phyloP scores from a whole-genome alignment of 73 alveolate species.

The Paramecium pentaurelia region DNA sequence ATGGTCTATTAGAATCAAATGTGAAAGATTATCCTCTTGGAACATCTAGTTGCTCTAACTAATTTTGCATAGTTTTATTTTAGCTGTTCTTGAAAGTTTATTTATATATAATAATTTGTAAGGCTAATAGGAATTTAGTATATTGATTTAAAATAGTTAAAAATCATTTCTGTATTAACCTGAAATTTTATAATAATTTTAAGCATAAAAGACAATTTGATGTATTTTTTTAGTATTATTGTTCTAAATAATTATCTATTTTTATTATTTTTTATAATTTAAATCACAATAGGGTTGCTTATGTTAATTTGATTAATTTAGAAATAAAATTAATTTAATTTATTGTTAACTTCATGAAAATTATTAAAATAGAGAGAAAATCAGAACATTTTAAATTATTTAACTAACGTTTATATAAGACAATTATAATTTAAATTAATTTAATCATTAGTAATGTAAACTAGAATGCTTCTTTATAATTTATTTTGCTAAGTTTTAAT shows the following conservation, averaged over 20 bases:
- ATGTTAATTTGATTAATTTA: background rate
- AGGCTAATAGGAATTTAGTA: background rate
- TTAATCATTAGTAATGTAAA: constrained; percentile 34
- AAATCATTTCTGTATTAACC: background rate
- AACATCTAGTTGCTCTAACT: background rate
- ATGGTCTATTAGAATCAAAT: background rate
- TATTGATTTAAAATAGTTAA: background rate
- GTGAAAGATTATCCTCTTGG: constrained; percentile 17
- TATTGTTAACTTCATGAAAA: background rate
- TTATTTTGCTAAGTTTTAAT: background rate
- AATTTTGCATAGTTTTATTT: background rate
- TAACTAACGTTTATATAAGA: background rate
- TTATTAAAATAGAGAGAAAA: background rate
- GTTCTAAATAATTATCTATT: background rate
- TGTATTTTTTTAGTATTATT: background rate
- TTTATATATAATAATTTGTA: background rate
- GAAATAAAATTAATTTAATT: background rate
- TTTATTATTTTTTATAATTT: too few species aligned
- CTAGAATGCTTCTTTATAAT: constrained; percentile 36
- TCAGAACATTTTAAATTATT: background rate
- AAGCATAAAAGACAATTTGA: background rate
- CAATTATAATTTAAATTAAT: background rate
- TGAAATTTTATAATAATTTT: background rate
- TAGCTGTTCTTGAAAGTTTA: background rate
- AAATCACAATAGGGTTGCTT: background rate